Evolutionary conservation across 306 rosid species (phyloP).

Genomic region (Carpinus viminea): DNA sequence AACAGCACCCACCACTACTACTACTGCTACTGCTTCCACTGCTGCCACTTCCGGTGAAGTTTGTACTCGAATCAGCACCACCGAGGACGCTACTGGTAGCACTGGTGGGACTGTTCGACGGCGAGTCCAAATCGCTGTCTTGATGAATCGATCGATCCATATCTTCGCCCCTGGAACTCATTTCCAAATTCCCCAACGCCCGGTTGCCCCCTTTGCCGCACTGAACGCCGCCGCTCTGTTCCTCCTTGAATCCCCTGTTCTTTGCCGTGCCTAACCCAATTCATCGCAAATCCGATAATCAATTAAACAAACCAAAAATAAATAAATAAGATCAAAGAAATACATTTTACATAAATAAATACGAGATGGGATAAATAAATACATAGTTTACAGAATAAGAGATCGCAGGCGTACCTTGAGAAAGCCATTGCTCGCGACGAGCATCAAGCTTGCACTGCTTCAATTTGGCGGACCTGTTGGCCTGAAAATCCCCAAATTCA

Average conservation of each 20-base stretch:
- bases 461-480: conserved; percentile 88
- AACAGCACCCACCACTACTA: conserved; percentile 80
- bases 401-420: conserved; percentile 62
- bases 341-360: too few relatives aligned
- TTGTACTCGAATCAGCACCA: conserved; percentile 71
- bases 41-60: conserved; percentile 68
- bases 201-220: conserved; percentile 35
- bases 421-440: conserved; percentile 98
- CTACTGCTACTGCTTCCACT: conserved; percentile 50
- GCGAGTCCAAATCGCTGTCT: conserved; percentile 65
- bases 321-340: background rate
- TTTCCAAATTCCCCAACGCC: conserved; percentile 53
- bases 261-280: conserved; percentile 57
- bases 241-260: conserved; percentile 64
- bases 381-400: background rate
- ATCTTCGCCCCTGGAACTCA: conserved; percentile 47
- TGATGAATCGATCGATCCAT: conserved; percentile 50
- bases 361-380: background rate
- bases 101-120: conserved; percentile 63
- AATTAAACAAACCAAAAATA: conserved; percentile 15
- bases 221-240: conserved; percentile 36
- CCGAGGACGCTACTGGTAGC: conserved; percentile 50
- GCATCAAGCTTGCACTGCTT: conserved; percentile 95
- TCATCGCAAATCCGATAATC: conserved; percentile 21
- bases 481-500: conserved; percentile 46